These are phyloP conservation scores for Epichloe festucae DNA, from an alignment of 2,329 filamentous ascomycete genomes.

Conservation along the genomic window DNA sequence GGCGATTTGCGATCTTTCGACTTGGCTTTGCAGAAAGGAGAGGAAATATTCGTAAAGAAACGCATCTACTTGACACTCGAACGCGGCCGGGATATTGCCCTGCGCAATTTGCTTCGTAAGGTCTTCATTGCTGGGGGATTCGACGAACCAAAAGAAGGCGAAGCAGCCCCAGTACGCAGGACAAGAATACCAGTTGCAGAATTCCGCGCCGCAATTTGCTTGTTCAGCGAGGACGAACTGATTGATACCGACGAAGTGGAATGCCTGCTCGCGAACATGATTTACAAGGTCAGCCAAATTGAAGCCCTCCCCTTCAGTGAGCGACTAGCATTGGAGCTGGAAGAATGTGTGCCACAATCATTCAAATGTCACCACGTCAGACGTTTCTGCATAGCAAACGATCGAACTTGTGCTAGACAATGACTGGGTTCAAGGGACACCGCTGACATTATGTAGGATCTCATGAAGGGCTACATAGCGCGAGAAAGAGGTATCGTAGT, in stretches of 20 bases:
- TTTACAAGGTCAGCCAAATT: slow-evolving; percentile 67
- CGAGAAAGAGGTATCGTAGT: slow-evolving; percentile 84
- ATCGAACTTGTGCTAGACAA: neutral
- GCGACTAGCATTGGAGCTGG: neutral
- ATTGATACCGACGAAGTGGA: slow-evolving; percentile 89
- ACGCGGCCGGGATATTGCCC: slow-evolving; percentile 76
- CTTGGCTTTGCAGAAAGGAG: slow-evolving; percentile 61
- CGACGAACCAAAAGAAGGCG: slow-evolving; percentile 60
- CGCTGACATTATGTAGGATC: slow-evolving; percentile 42
- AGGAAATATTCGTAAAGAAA: slow-evolving; percentile 85
- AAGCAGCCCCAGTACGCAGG: slow-evolving; percentile 47
- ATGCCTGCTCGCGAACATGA: slow-evolving; percentile 88
- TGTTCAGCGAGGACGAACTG: slow-evolving; percentile 51
- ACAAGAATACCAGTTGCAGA: slow-evolving; percentile 74
- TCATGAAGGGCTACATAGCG: slow-evolving; percentile 98
- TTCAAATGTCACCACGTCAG: neutral
- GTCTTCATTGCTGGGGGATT: slow-evolving; percentile 85
- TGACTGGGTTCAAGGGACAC: slow-evolving; percentile 8
- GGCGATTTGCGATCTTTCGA: slow-evolving; percentile 81
- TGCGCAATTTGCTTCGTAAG: slow-evolving; percentile 84
- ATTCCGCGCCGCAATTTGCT: slow-evolving; percentile 71
- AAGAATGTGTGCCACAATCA: neutral
- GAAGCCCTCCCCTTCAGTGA: neutral
- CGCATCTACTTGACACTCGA: slow-evolving; percentile 93
- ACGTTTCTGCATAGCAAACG: neutral